Evolutionary conservation across 2,329 filamentous ascomycete species (phyloP).

Genomic region (Fusarium palustre): DNA sequence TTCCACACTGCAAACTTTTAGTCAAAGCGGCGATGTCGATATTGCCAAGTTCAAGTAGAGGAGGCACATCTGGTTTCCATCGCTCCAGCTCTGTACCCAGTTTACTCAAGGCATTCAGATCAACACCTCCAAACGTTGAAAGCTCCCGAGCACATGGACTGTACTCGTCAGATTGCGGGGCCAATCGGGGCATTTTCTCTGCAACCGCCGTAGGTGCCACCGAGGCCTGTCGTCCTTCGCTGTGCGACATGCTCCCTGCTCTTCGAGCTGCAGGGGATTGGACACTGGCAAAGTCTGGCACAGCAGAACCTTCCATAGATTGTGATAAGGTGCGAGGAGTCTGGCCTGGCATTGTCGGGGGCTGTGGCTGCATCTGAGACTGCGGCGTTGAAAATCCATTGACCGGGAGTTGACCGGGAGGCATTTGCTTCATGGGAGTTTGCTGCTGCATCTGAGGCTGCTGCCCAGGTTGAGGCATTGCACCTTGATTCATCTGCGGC

Average conservation of each 20-base stretch:
- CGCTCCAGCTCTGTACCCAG: conserved; percentile 75
- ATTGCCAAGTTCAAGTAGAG: conserved; percentile 81
- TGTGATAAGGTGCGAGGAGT: conserved; percentile 61
- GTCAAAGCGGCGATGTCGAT: conserved; percentile 92
- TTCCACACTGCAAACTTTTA: conserved; percentile 88
- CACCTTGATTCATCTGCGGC: conserved; percentile 50
- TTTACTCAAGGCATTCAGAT: conserved; percentile 72
- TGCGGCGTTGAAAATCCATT: conserved; percentile 56
- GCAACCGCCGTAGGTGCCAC: conserved; percentile 29
- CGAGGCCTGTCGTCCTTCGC: conserved; percentile 47
- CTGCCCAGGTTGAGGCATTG: conserved; percentile 52
- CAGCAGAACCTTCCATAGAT: conserved; percentile 57
- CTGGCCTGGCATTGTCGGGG: conserved; percentile 52
- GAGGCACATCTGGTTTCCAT: conserved; percentile 80
- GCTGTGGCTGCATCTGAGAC: conserved; percentile 43
- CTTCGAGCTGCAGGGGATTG: conserved; percentile 60
- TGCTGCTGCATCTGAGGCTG: conserved; percentile 49
- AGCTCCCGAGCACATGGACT: conserved; percentile 66
- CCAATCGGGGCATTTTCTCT: conserved; percentile 55
- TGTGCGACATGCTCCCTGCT: conserved; percentile 56
- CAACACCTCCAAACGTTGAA: conserved; percentile 77
- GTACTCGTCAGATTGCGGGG: conserved; percentile 64
- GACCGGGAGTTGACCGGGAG: conserved; percentile 53
- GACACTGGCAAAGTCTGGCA: conserved; percentile 56
- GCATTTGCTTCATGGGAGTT: conserved; percentile 58